Evolutionary conservation across 2,329 filamentous ascomycete genomes (phyloP).

Genomic region (Cladobotryum mycophilum): DNA sequence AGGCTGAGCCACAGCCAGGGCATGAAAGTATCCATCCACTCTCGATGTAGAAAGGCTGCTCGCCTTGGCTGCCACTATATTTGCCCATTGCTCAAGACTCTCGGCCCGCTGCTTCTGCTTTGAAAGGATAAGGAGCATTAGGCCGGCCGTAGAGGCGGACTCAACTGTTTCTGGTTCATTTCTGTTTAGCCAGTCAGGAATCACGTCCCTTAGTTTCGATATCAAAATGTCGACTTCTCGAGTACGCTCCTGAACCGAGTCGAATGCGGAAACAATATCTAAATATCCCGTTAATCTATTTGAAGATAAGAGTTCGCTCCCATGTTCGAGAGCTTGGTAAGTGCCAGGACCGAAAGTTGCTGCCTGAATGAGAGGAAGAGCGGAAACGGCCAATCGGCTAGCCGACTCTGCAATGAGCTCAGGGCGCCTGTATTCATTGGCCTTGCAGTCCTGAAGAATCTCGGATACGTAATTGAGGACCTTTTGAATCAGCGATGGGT

Average conservation of each 20-base stretch:
- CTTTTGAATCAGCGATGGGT: constrained; percentile 22
- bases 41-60: constrained; percentile 29
- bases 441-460: constrained; percentile 37
- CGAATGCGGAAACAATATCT: constrained; percentile 17
- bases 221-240: constrained; percentile 17
- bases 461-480: constrained; percentile 21
- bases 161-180: constrained; percentile 46
- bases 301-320: constrained; percentile 20
- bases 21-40: constrained; percentile 47
- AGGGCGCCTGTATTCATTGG: constrained; percentile 48
- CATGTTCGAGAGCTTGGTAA: constrained; percentile 13
- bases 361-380: constrained; percentile 42
- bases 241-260: constrained; percentile 1
- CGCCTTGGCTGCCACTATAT: constrained; percentile 31
- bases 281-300: constrained; percentile 16
- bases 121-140: constrained; percentile 44
- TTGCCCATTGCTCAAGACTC: constrained; percentile 42
- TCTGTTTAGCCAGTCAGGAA: constrained; percentile 42
- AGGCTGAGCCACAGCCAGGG: constrained; percentile 45
- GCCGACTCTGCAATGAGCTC: constrained; percentile 60
- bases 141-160: constrained; percentile 44
- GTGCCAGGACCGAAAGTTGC: constrained; percentile 17
- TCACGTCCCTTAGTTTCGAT: constrained; percentile 24
- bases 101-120: constrained; percentile 27
- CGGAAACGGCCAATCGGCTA: constrained; percentile 51